Conservation (phyloP, 805 yeast species). For the Lachancea meyersii region DNA sequence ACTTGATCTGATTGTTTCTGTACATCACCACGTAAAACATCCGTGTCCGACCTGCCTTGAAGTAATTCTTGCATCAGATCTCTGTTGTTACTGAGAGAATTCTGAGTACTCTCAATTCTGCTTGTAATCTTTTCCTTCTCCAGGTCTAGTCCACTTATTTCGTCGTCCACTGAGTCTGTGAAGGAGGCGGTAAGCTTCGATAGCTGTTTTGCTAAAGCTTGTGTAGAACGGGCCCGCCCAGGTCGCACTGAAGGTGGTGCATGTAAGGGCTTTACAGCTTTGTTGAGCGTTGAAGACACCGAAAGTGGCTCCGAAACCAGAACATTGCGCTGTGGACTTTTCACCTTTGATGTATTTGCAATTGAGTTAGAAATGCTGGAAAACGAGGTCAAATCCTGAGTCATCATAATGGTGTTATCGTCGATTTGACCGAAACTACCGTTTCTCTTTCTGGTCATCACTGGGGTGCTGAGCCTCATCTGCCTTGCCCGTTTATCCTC, state of each 20-base stretch:
- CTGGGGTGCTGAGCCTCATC: constrained; percentile 17
- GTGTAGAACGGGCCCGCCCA: constrained; percentile 6
- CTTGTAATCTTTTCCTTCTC: constrained; percentile 13
- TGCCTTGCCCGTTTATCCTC: constrained; percentile 3
- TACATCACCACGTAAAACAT: constrained; percentile 4
- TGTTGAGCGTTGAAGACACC: constrained; percentile 2
- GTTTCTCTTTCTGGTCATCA: constrained; percentile 12
- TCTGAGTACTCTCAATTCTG: constrained; percentile 12
- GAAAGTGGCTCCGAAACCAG: constrained; percentile 2
- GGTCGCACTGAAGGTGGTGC: constrained; percentile 1
- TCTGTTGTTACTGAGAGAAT: constrained; percentile 10
- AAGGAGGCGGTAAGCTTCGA: constrained; percentile 9
- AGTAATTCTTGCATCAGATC: constrained; percentile 13
- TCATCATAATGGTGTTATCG: constrained; percentile 7
- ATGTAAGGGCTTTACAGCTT: neutral
- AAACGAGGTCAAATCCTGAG: constrained; percentile 7
- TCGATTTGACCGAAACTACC: constrained; percentile 5
- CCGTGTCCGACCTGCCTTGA: constrained; percentile 2
- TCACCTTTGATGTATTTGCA: constrained; percentile 25
- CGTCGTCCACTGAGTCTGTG: constrained; percentile 13
- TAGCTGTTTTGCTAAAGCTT: constrained; percentile 6
- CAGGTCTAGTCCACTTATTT: constrained; percentile 13
- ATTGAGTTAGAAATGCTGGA: constrained; percentile 15
- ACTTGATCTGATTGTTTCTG: constrained; percentile 2
- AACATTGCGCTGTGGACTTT: constrained; percentile 11